These are phyloP conservation scores for Asterella californica DNA, from an alignment of 225 moss, liverwort and hornwort genomes.

Conservation along the genomic window DNA sequence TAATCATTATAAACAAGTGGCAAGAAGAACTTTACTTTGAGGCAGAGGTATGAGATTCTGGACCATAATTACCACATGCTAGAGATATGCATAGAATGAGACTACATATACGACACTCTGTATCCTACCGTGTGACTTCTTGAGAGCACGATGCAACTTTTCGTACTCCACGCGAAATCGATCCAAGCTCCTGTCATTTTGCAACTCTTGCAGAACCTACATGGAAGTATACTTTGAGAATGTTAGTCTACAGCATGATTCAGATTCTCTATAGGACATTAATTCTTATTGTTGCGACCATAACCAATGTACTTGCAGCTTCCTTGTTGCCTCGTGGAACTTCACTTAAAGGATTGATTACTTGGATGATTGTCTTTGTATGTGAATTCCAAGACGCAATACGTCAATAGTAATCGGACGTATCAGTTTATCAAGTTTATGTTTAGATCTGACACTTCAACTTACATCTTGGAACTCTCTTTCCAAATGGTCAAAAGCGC, in stretches of 20 bases:
- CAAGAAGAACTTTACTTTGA: not conserved
- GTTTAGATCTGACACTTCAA: not conserved
- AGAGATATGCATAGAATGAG: not conserved
- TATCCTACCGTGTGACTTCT: conserved; percentile 67
- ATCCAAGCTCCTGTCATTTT: conserved; percentile 60
- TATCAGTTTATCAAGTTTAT: not conserved
- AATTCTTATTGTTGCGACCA: not conserved
- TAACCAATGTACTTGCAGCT: too few species aligned
- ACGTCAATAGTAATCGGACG: not conserved
- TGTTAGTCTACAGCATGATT: not conserved
- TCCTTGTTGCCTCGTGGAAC: too few species aligned
- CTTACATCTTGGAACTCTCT: conserved; percentile 70
- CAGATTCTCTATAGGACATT: not conserved
- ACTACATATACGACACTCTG: not conserved
- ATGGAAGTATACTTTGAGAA: not conserved
- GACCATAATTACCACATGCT: not conserved
- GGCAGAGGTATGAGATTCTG: not conserved
- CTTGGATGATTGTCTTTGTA: too few species aligned
- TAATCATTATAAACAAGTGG: not conserved
- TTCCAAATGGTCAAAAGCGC: conserved; percentile 58
- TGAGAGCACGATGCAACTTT: conserved; percentile 65
- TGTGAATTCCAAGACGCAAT: too few species aligned
- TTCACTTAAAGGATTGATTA: too few species aligned
- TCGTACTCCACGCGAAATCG: conserved; percentile 71
- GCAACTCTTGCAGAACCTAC: conserved; percentile 68